Conservation (phyloP, 352 stramenopile genomes). For the Globisporangium middletonii region DNA sequence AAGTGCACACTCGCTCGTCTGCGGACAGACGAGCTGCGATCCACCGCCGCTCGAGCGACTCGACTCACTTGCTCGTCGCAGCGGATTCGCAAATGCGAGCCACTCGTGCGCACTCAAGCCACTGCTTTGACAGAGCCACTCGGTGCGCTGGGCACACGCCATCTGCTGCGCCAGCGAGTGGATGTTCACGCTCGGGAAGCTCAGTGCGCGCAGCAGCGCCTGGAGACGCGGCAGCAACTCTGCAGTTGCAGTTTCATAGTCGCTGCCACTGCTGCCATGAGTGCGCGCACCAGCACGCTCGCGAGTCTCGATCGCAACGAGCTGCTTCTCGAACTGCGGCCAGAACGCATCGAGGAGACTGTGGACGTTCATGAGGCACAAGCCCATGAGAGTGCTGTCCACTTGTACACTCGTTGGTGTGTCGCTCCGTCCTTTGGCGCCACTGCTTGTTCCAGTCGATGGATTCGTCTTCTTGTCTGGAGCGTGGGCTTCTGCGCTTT, state of each 20-base stretch:
- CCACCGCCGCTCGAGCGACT: not conserved
- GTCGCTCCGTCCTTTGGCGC: not conserved
- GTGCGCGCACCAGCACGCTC: constrained; percentile 2
- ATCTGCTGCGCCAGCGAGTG: constrained; percentile 23
- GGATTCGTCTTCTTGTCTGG: too few relatives aligned
- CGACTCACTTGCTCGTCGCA: constrained; percentile 1
- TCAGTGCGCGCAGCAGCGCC: constrained; percentile 31
- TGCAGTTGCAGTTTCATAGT: not conserved
- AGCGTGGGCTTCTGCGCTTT: not conserved
- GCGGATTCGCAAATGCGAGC: constrained; percentile 15
- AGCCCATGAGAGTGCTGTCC: constrained; percentile 41
- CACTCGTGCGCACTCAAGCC: constrained; percentile 39
- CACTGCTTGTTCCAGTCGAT: not conserved
- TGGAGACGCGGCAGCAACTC: constrained; percentile 12
- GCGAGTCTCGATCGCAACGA: constrained; percentile 6
- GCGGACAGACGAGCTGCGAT: not conserved
- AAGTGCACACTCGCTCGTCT: not conserved
- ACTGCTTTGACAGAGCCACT: constrained; percentile 23
- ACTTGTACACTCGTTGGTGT: not conserved
- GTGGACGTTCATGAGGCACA: constrained; percentile 64
- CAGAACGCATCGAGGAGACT: constrained; percentile 40
- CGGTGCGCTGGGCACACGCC: constrained; percentile 12
- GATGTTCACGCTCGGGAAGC: constrained; percentile 33
- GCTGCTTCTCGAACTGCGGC: constrained; percentile 19
- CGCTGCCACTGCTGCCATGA: not conserved